Conservation (phyloP, 2,329 filamentous ascomycete genomes). For the Orbilia blumenaviensis region DNA sequence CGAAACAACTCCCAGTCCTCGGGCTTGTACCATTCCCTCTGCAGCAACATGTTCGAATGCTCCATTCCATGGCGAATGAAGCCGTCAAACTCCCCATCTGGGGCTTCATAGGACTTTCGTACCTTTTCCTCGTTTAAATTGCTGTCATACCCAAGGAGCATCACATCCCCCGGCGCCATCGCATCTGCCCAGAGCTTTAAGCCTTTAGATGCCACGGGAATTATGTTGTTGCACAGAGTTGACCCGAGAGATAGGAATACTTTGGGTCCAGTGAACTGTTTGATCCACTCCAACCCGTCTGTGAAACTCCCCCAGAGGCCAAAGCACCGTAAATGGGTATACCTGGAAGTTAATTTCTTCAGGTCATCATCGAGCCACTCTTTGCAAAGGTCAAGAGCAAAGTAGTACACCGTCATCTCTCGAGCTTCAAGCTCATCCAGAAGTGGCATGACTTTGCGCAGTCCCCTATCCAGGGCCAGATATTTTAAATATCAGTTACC, state of each 20-base stretch:
- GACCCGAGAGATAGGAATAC: constrained; percentile 1
- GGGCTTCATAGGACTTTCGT: background rate
- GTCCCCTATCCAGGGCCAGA: background rate
- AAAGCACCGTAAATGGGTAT: background rate
- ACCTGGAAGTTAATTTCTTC: background rate
- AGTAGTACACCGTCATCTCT: background rate
- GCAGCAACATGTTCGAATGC: background rate
- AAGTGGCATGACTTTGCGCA: constrained; percentile 2
- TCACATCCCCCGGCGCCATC: background rate
- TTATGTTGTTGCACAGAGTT: constrained; percentile 10
- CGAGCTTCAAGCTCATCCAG: background rate
- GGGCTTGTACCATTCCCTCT: background rate
- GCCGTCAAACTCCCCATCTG: background rate
- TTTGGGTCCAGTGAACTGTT: background rate
- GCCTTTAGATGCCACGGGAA: background rate
- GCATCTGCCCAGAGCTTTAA: background rate
- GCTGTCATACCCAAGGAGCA: constrained; percentile 1
- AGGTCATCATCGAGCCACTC: background rate
- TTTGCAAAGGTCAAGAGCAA: background rate
- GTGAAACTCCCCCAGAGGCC: constrained; percentile 4
- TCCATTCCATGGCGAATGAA: constrained; percentile 15
- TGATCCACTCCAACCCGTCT: constrained; percentile 2
- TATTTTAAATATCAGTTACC: background rate
- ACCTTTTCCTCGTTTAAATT: background rate
- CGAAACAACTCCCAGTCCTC: background rate